Evolutionary conservation across 192 early-diverging fungal species (phyloP), one percentile per base, ranked within the genome.

Genomic region (Podila verticillata): DNA sequence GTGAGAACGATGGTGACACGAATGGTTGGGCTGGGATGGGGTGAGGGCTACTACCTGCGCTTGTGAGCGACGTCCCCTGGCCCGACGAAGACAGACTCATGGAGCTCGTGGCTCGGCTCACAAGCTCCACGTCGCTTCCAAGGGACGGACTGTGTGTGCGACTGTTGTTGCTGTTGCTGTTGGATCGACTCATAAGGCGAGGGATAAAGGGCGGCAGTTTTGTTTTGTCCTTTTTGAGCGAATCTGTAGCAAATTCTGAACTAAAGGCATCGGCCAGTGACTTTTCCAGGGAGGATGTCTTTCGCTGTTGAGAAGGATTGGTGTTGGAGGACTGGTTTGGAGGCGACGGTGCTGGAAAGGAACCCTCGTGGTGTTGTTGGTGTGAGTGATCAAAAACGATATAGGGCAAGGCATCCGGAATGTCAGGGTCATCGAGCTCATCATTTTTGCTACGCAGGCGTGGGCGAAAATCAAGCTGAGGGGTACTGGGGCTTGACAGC

Each of bases 221-320:
- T 39, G 39, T 17, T 15, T 1, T 44, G 12, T 15, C 39, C 17
- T 44, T 44, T 44, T 15, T 10, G 39, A 44, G 13, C 17, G 39
- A 44, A 28, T 57, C 20, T 17, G 35, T n/a, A 6, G 56, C 54
- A 5, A 65, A 17, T 1, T 72, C 39, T 5, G 56, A 20, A 5
- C 56, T 66, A 31, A 75, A 54, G 5, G 66, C 61, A 22, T 69
- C 47, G 39, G 67, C 62, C 1, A 75, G 34, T 30, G 56, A 74
- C 1, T 39, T 12, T 35, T 65, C 39, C 3, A 68, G 51, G 4
- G 36, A 54, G 4, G 22, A 54, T 2, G 51, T 26, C 2, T n/a
- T 24, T 54, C 24, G 12, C 5, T 54, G n/a, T 17, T 24, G 51
- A 44, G 39, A 44, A 44, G 51, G 0, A 0, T 54, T 54, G 24